phyloP scores from a whole-genome alignment of 1,139 yeast genomes.

The Pichia sp. region DNA sequence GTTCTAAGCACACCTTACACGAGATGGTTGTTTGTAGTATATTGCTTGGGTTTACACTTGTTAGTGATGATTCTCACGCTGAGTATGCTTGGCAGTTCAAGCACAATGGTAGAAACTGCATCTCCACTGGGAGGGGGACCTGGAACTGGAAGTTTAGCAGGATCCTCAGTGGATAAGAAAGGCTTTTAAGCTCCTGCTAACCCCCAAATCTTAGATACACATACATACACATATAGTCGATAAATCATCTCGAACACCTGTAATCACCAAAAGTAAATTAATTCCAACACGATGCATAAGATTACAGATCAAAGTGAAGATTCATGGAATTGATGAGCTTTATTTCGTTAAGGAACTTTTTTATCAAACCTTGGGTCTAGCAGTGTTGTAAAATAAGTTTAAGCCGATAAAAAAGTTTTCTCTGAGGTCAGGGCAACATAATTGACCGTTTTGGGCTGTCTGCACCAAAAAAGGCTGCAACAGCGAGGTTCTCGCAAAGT shows the following conservation, averaged over 20 bases:
- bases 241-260: no score
- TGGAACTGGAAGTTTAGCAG: conserved; percentile 17
- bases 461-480: background rate
- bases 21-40: conserved; percentile 66
- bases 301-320: no score
- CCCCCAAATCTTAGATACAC: background rate
- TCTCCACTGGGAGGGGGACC: conserved; percentile 23
- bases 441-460: background rate
- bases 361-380: no score
- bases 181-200: background rate
- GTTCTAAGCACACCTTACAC: conserved; percentile 71
- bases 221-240: background rate
- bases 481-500: background rate
- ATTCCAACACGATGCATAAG: no score
- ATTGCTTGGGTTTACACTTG: conserved; percentile 72
- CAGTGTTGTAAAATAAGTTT: no score
- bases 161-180: background rate
- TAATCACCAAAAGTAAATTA: no score
- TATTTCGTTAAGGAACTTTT: no score
- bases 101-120: background rate
- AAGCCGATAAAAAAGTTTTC: no score
- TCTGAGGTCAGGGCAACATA: no score
- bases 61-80: conserved; percentile 65
- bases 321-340: no score
- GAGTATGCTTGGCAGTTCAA: conserved; percentile 43